These are phyloP conservation scores for Neurospora sp. DNA, from an alignment of 2,329 filamentous ascomycete species.

Conservation along the genomic window DNA sequence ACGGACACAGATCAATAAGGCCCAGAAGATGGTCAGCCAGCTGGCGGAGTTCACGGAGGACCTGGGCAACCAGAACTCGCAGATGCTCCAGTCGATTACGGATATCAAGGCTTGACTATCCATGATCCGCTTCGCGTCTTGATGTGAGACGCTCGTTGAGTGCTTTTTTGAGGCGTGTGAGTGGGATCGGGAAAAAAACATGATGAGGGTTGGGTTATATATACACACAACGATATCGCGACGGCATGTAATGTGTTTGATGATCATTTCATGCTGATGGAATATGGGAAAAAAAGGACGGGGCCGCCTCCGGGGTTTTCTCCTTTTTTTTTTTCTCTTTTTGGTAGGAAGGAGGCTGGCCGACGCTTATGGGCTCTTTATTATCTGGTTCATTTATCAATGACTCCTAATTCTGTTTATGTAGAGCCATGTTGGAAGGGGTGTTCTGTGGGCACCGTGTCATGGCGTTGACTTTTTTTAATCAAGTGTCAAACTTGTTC, in stretches of 20 bases:
- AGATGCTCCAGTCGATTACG: slow-evolving; percentile 18
- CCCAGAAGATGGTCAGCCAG: slow-evolving; percentile 18
- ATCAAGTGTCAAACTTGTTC: neutral
- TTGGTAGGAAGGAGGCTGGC: neutral
- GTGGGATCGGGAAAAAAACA: neutral
- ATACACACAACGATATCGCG: neutral
- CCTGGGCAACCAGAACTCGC: slow-evolving; percentile 20
- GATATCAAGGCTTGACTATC: slow-evolving; percentile 12
- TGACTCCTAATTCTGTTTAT: neutral
- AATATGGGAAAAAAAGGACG: neutral
- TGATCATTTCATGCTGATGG: neutral
- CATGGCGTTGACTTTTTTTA: neutral
- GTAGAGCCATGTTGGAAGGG: neutral
- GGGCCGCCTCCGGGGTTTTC: neutral
- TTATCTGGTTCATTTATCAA: neutral
- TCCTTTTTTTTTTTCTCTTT: neutral
- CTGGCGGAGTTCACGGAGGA: slow-evolving; percentile 22
- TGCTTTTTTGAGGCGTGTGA: neutral
- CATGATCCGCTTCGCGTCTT: neutral
- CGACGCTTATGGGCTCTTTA: neutral
- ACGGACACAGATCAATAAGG: slow-evolving; percentile 22
- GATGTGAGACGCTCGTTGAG: neutral
- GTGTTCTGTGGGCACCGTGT: neutral
- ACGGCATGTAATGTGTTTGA: neutral
- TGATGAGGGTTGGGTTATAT: neutral